A percentile compares a stretch with the other conserved stretches of the same genome.
Evolutionary conservation across 2,329 filamentous ascomycete genomes (phyloP).

Genomic region (Colletotrichum nymphaeae): DNA sequence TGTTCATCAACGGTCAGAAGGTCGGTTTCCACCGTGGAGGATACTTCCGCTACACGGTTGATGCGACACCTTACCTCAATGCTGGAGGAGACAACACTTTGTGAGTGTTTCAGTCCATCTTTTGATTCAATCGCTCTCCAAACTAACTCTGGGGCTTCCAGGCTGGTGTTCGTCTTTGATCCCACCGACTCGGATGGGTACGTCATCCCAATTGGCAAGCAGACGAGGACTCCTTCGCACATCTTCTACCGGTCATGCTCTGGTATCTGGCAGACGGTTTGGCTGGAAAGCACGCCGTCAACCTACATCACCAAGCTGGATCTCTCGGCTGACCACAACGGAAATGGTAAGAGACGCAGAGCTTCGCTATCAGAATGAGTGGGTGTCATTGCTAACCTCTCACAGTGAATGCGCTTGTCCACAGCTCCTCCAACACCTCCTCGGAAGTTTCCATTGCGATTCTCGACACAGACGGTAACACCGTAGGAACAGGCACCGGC

Average conservation of each 20-base stretch:
- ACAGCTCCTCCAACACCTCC: slow-evolving; percentile 52
- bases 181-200: slow-evolving; percentile 68
- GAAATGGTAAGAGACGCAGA: slow-evolving; percentile 52
- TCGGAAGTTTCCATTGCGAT: slow-evolving; percentile 51
- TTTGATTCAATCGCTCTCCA: too few relatives aligned
- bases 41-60: slow-evolving; percentile 70
- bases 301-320: slow-evolving; percentile 70
- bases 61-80: slow-evolving; percentile 61
- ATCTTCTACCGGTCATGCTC: slow-evolving; percentile 81
- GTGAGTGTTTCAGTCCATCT: slow-evolving; percentile 47
- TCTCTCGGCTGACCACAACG: slow-evolving; percentile 66
- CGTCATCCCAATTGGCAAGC: slow-evolving; percentile 75
- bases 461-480: slow-evolving; percentile 48
- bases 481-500: slow-evolving; percentile 56
- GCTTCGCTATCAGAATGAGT: neutral
- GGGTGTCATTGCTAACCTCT: slow-evolving; percentile 1
- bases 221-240: slow-evolving; percentile 65
- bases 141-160: slow-evolving; percentile 40
- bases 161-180: slow-evolving; percentile 74
- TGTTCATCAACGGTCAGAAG: slow-evolving; percentile 67
- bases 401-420: slow-evolving; percentile 66
- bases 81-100: slow-evolving; percentile 63
- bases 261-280: slow-evolving; percentile 81
- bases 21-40: slow-evolving; percentile 68
- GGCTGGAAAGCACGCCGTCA: slow-evolving; percentile 72